phyloP scores from a whole-genome alignment of 192 early-diverging fungal species.

The Geranomyces variabilis region DNA sequence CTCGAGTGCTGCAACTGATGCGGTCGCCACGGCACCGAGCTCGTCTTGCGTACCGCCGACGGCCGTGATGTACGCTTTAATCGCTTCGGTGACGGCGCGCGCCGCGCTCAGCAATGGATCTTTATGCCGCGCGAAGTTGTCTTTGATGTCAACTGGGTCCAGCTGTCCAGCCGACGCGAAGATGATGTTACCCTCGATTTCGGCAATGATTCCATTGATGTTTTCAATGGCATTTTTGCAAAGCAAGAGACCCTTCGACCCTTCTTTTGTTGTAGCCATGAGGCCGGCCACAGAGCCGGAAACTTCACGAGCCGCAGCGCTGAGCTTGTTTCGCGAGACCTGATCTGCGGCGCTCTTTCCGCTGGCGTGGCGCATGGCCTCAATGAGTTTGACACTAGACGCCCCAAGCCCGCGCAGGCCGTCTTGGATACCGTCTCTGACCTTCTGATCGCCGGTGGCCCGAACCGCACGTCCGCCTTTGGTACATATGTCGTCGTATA shows the following conservation, averaged over 20 bases:
- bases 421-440: conserved; percentile 40
- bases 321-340: conserved; percentile 42
- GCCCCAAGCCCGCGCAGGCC: conserved; percentile 41
- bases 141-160: conserved; percentile 52
- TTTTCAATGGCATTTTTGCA: conserved; percentile 43
- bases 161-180: conserved; percentile 61
- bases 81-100: conserved; percentile 46
- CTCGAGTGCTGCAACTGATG: conserved; percentile 33
- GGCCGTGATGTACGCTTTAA: conserved; percentile 49
- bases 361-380: conserved; percentile 48
- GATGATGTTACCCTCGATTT: conserved; percentile 55
- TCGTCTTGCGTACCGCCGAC: conserved; percentile 48
- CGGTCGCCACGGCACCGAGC: conserved; percentile 37
- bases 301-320: conserved; percentile 49
- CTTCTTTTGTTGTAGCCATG: conserved; percentile 46
- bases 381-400: conserved; percentile 45
- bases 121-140: conserved; percentile 52
- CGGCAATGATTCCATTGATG: conserved; percentile 46
- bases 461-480: conserved; percentile 33
- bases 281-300: conserved; percentile 36
- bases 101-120: conserved; percentile 52
- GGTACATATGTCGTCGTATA: conserved; percentile 37
- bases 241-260: conserved; percentile 41
- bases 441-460: conserved; percentile 38
- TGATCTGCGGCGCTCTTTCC: conserved; percentile 50